Conservation (phyloP, 768 basidiomycete genomes). For the Amanita inopinata region DNA sequence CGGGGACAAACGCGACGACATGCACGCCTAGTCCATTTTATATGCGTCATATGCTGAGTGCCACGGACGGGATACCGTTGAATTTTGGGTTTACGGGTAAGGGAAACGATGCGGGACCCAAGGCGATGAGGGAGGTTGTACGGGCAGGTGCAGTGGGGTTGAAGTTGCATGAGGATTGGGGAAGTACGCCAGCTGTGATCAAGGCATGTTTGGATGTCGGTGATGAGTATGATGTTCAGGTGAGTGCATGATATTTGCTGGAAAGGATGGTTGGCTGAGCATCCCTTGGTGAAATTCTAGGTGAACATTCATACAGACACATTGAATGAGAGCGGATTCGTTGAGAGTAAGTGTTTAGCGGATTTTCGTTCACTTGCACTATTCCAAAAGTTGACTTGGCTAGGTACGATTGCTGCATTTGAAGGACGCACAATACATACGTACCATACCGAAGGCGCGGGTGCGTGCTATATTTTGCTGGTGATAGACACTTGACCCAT, state of each 20-base stretch:
- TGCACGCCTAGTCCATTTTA: slow-evolving; percentile 90
- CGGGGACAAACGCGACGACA: slow-evolving; percentile 87
- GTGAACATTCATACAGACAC: slow-evolving; percentile 97
- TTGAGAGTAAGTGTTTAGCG: slow-evolving; percentile 59
- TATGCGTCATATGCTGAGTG: slow-evolving; percentile 83
- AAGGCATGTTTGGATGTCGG: slow-evolving; percentile 67
- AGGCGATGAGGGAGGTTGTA: slow-evolving; percentile 71
- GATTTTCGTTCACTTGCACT: background rate
- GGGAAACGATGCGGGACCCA: slow-evolving; percentile 80
- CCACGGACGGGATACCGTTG: slow-evolving; percentile 83
- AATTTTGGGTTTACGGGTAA: slow-evolving; percentile 96
- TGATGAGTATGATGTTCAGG: slow-evolving; percentile 92
- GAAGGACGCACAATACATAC: slow-evolving; percentile 90
- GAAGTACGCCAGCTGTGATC: slow-evolving; percentile 79
- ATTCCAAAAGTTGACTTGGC: background rate
- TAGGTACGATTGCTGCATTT: slow-evolving; percentile 85
- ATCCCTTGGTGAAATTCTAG: slow-evolving; percentile 20
- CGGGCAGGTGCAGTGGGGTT: slow-evolving; percentile 80
- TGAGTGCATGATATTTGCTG: slow-evolving; percentile 20
- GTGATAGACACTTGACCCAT: background rate
- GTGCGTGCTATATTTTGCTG: slow-evolving; percentile 23
- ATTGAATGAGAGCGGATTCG: slow-evolving; percentile 94
- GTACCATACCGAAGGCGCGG: slow-evolving; percentile 95
- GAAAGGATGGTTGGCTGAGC: background rate
- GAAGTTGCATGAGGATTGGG: slow-evolving; percentile 99